Evolutionary conservation across 2,329 filamentous ascomycete species (phyloP).

Genomic region (Penicillium sp.): DNA sequence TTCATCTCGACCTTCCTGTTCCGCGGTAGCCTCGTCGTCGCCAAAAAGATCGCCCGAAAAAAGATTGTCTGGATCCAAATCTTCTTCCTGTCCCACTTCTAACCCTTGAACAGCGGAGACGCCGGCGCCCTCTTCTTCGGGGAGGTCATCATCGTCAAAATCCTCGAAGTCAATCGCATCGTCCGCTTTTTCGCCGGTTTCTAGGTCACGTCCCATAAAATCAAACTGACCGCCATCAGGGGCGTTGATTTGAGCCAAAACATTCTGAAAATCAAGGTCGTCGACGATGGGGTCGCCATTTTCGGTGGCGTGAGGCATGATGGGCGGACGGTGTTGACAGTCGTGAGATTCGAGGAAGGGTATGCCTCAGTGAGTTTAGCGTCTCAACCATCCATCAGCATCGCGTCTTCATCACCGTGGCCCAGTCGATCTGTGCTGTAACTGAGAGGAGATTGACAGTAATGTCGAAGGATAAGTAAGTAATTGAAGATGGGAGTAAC

Average conservation of each 20-base stretch:
- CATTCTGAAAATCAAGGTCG: slow-evolving; percentile 39
- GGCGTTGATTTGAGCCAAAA: slow-evolving; percentile 41
- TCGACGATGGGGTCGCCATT: slow-evolving; percentile 25
- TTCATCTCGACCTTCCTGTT: slow-evolving; percentile 32
- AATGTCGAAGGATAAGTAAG: background rate
- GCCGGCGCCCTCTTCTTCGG: slow-evolving; percentile 58
- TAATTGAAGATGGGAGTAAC: background rate
- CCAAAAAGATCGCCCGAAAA: slow-evolving; percentile 22
- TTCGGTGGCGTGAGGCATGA: slow-evolving; percentile 39
- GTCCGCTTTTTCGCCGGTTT: slow-evolving; percentile 72
- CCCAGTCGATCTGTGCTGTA: background rate
- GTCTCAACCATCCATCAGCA: background rate
- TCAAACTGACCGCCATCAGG: slow-evolving; percentile 26
- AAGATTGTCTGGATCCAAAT: slow-evolving; percentile 25
- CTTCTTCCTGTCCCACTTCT: slow-evolving; percentile 46
- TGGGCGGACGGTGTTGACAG: slow-evolving; percentile 7
- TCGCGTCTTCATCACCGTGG: background rate
- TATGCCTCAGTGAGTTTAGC: background rate
- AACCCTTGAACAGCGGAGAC: background rate
- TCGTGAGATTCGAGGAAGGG: background rate
- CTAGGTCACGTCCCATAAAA: slow-evolving; percentile 38
- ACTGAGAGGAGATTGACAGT: background rate
- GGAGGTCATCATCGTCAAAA: slow-evolving; percentile 85
- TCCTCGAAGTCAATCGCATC: slow-evolving; percentile 90
- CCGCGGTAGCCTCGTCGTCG: slow-evolving; percentile 19